phyloP scores from a whole-genome alignment of 805 yeast species.

The Metschnikowia henanensis region DNA sequence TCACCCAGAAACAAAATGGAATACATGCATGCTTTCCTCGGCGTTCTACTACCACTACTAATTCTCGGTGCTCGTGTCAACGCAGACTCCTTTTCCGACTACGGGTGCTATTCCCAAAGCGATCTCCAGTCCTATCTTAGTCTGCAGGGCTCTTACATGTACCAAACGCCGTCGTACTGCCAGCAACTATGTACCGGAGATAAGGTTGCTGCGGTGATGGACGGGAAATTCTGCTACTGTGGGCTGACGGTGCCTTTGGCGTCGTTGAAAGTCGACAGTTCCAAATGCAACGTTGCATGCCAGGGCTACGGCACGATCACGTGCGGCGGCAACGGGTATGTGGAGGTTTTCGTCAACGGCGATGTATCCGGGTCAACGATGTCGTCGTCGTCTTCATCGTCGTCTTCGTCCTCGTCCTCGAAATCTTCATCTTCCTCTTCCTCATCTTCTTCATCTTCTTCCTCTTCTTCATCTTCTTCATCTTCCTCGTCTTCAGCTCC shows the following conservation, averaged over 20 bases:
- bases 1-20: too few relatives aligned
- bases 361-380: slow-evolving; percentile 23
- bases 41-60: slow-evolving; percentile 12
- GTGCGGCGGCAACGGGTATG: slow-evolving; percentile 54
- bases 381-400: slow-evolving; percentile 15
- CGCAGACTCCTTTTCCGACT: slow-evolving; percentile 13
- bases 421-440: slow-evolving; percentile 13
- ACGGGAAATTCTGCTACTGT: slow-evolving; percentile 66
- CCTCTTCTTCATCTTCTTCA: slow-evolving; percentile 10
- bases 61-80: slow-evolving; percentile 4
- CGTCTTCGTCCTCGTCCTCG: slow-evolving; percentile 16
- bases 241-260: slow-evolving; percentile 47
- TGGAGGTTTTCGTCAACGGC: slow-evolving; percentile 44
- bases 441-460: slow-evolving; percentile 11
- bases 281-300: slow-evolving; percentile 41
- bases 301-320: slow-evolving; percentile 58
- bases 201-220: slow-evolving; percentile 36
- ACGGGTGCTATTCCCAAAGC: slow-evolving; percentile 19
- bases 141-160: slow-evolving; percentile 49
- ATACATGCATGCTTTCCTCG: background rate
- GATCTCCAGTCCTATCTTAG: slow-evolving; percentile 25
- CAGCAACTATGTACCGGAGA: slow-evolving; percentile 42
- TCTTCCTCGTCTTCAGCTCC: slow-evolving; percentile 9
- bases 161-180: slow-evolving; percentile 63
- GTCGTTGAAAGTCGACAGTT: slow-evolving; percentile 11